Evolutionary conservation across 176 grass and related monocot genomes (phyloP), one percentile per base, ranked within the genome.

Genomic region (Guadua angustifolia): DNA sequence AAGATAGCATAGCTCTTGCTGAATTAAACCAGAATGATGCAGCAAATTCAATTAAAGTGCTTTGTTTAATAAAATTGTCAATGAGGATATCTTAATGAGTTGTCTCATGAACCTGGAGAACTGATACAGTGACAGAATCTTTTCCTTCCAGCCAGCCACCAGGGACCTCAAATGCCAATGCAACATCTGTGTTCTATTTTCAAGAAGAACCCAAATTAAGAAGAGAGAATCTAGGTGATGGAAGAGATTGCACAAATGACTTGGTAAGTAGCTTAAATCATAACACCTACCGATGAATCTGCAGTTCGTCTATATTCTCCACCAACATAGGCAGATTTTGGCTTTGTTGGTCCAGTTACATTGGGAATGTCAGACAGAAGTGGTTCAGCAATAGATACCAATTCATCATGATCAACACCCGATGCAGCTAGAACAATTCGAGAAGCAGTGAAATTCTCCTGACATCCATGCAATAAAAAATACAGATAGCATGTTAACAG

Each of bases 131-230:
- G 66, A 70, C 78, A 14, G 80, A 82, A 78, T 98, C 91, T 58
- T 92, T 98, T 79, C 92, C 93, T 84, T 95, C 94, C 61, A 82
- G 82, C 93, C 95, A 98, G 66, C 95, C 95, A 87, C 95, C 88
- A 62, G 95, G 91, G 67, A 98, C 75, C 82, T 98, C 93, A 81
- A 98, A 98, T 66, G 95, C 93, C 56, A 98, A 78, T 7, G 95
- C 91, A 88, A 98, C 74, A 84, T 95, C 83, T 65, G 95, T 98
- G 40, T 84, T 95, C 91, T 95, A 75, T 78, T 86, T 77, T 50
- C 3, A 39, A 64, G 5, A 75, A 45, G 32, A 68, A 77, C 43
- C 55, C 25, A 83, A 83, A 75, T 57, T 71, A 81, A 82, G 14
- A 85, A 82, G 14, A 87, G 38, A 32, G 5, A 73, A 26, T 49